Evolutionary conservation across 371 early-diverging fungal species (phyloP).

Genomic region (Apophysomyces trapeziformis): DNA sequence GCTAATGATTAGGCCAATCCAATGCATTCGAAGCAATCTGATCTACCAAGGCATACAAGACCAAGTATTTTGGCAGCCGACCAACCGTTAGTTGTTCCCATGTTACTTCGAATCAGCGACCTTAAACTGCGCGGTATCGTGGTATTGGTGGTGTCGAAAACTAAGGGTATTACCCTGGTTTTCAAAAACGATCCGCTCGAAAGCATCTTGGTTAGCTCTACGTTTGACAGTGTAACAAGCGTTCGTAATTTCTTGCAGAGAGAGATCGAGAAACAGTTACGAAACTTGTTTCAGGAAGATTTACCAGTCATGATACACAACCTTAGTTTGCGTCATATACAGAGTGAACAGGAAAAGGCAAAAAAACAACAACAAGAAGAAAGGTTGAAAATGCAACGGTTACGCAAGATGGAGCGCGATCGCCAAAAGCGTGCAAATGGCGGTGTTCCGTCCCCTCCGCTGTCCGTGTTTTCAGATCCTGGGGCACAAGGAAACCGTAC

Average conservation of each 20-base stretch:
- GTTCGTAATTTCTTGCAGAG: constrained; percentile 87
- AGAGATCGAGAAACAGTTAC: constrained; percentile 89
- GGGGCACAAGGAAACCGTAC: neutral
- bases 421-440: constrained; percentile 10
- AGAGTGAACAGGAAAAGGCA: constrained; percentile 24
- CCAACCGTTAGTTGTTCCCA: constrained; percentile 93
- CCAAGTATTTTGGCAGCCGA: constrained; percentile 86
- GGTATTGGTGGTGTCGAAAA: constrained; percentile 89
- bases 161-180: constrained; percentile 91
- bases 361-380: constrained; percentile 19
- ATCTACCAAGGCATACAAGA: constrained; percentile 64
- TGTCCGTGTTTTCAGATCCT: constrained; percentile 12
- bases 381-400: neutral
- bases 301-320: constrained; percentile 93
- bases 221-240: constrained; percentile 90
- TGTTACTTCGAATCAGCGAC: constrained; percentile 90
- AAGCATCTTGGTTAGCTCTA: constrained; percentile 88
- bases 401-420: constrained; percentile 8
- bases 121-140: constrained; percentile 90
- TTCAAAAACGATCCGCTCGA: constrained; percentile 98
- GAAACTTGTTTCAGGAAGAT: constrained; percentile 91
- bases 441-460: constrained; percentile 1
- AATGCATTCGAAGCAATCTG: constrained; percentile 65
- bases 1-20: constrained; percentile 71
- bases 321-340: constrained; percentile 60